These are phyloP conservation scores for Leccinum disarticulatum DNA, from an alignment of 768 basidiomycete genomes.

Conservation along the genomic window DNA sequence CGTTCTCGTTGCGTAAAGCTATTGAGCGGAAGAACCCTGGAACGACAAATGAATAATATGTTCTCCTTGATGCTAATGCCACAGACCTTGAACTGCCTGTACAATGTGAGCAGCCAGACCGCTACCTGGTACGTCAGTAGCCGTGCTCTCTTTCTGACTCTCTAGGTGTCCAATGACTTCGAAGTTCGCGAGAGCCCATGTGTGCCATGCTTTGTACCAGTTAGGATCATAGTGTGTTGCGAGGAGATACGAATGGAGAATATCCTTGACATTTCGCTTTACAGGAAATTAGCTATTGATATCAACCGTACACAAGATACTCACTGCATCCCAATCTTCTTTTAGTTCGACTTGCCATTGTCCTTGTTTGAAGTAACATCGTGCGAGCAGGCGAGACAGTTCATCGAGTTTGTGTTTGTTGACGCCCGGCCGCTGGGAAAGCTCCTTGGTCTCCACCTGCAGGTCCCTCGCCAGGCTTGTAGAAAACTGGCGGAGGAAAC, in stretches of 20 bases:
- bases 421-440: constrained; percentile 49
- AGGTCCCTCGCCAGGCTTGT: constrained; percentile 74
- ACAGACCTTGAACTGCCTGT: constrained; percentile 84
- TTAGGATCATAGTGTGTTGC: constrained; percentile 89
- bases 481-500: constrained; percentile 81
- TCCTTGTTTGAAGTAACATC: constrained; percentile 95
- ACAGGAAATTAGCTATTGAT: constrained; percentile 12
- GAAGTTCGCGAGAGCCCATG: constrained; percentile 96
- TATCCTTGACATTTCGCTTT: constrained; percentile 77
- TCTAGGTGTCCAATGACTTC: constrained; percentile 88
- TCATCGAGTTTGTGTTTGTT: constrained; percentile 63
- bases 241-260: constrained; percentile 78
- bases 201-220: constrained; percentile 99
- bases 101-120: constrained; percentile 81
- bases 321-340: constrained; percentile 76
- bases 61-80: neutral
- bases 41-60: constrained; percentile 11
- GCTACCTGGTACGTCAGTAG: constrained; percentile 56
- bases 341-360: constrained; percentile 88
- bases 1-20: constrained; percentile 82
- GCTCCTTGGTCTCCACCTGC: constrained; percentile 54
- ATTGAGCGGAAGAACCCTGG: constrained; percentile 95
- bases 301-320: constrained; percentile 27
- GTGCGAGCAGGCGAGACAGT: constrained; percentile 84
- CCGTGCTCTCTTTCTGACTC: constrained; percentile 53